These are phyloP conservation scores for Sophora flavescens DNA, from an alignment of 306 rosid genomes.

Conservation along the genomic window DNA sequence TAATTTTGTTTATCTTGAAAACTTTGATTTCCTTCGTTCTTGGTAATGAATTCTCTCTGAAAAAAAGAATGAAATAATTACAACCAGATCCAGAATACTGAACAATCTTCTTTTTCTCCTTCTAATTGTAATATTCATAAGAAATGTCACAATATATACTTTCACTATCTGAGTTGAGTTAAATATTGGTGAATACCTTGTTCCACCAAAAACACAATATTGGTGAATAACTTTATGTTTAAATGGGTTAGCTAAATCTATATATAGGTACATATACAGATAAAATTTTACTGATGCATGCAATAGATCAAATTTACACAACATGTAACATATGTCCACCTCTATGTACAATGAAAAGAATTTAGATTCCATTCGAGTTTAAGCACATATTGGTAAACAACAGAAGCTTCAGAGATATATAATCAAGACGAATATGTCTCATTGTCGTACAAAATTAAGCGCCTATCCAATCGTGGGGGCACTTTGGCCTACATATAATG, in stretches of 20 bases:
- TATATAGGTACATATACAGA: no score
- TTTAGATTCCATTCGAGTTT: not conserved
- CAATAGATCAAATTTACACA: not conserved
- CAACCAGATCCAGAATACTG: no score
- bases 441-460: slow-evolving; percentile 47
- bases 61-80: no score
- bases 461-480: slow-evolving; percentile 52
- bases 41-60: no score
- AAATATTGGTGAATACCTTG: not conserved
- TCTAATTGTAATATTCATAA: not conserved
- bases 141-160: not conserved
- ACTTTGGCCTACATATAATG: slow-evolving; percentile 45
- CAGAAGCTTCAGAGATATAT: slow-evolving; percentile 35
- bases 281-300: not conserved
- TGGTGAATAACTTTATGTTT: not conserved
- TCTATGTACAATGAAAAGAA: not conserved
- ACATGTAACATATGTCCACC: not conserved
- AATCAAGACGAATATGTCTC: slow-evolving; percentile 49
- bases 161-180: not conserved
- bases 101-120: not conserved
- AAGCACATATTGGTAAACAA: slow-evolving; percentile 24
- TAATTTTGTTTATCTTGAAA: no score
- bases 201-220: no score
- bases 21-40: no score
- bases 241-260: not conserved